Evolutionary conservation across 2,329 filamentous ascomycete genomes (phyloP).

Genomic region (Verticillium isaacii): DNA sequence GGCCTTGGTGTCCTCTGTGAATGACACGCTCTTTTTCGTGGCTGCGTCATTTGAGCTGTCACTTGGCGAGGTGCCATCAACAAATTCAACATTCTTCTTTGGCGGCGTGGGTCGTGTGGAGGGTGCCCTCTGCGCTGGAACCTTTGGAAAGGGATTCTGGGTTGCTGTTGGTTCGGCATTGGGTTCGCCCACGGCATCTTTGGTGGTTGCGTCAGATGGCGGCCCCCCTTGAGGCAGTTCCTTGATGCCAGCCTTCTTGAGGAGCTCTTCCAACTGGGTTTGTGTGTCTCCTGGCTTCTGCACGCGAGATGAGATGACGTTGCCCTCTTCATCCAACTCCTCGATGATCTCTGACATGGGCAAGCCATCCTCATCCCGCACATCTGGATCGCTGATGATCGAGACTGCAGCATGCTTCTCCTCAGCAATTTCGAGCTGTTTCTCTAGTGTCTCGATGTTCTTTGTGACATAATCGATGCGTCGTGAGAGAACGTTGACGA

Average conservation of each 20-base stretch:
- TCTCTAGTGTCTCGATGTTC: constrained; percentile 71
- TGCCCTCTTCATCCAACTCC: constrained; percentile 85
- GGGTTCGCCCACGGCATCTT: constrained; percentile 11
- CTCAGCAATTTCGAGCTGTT: constrained; percentile 65
- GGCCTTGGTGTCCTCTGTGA: constrained; percentile 55
- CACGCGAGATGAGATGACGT: constrained; percentile 66
- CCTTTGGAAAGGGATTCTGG: neutral
- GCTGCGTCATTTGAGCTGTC: neutral
- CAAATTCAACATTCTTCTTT: constrained; percentile 21
- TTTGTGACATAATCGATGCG: constrained; percentile 85
- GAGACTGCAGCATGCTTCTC: constrained; percentile 63
- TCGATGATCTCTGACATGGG: constrained; percentile 90
- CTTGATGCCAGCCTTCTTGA: constrained; percentile 72
- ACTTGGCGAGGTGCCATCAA: neutral
- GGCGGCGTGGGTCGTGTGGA: neutral
- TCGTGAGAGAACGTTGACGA: constrained; percentile 63
- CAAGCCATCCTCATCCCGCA: constrained; percentile 62
- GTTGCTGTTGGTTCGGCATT: neutral
- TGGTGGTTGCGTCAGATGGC: constrained; percentile 5
- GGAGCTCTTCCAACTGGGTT: constrained; percentile 62
- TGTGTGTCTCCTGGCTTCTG: constrained; percentile 64
- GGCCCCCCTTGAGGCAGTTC: constrained; percentile 28
- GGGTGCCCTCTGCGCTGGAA: neutral
- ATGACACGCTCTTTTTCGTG: constrained; percentile 54
- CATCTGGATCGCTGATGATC: constrained; percentile 54